These are phyloP conservation scores for Solanum habrochaites DNA, from an alignment of 257 asterid genomes.

Conservation along the genomic window DNA sequence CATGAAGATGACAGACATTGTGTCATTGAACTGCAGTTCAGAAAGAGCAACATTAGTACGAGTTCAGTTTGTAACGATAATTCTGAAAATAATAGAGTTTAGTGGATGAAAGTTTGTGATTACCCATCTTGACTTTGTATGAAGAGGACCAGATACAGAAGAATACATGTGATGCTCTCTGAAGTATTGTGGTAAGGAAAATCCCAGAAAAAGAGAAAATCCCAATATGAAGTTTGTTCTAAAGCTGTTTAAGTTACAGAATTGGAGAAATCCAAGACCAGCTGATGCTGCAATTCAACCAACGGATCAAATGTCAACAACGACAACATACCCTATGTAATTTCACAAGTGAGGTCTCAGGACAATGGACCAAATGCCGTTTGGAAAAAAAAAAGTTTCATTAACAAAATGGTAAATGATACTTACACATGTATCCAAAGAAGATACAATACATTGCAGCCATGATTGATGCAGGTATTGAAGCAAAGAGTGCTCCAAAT, in stretches of 20 bases:
- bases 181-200: slow-evolving; percentile 54
- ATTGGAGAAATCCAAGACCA: slow-evolving; percentile 66
- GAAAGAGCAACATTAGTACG: not conserved
- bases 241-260: slow-evolving; percentile 75
- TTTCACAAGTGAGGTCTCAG: not conserved
- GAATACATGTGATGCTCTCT: slow-evolving; percentile 29
- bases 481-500: slow-evolving; percentile 63
- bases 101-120: not conserved
- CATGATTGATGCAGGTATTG: slow-evolving; percentile 61
- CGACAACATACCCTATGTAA: not conserved
- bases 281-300: slow-evolving; percentile 45
- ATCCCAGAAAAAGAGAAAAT: slow-evolving; percentile 50
- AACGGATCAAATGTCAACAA: not conserved
- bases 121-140: slow-evolving; percentile 54
- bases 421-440: slow-evolving; percentile 64
- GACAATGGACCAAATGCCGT: not conserved
- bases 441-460: slow-evolving; percentile 69
- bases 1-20: slow-evolving; percentile 24
- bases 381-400: not conserved
- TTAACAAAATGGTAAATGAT: not conserved
- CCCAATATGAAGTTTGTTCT: slow-evolving; percentile 62
- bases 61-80: not conserved
- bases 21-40: slow-evolving; percentile 39
- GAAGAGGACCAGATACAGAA: slow-evolving; percentile 25
- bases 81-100: not conserved